Evolutionary conservation across 2,329 filamentous ascomycete species (phyloP), one percentile per base, ranked within the genome.

Genomic region (Microcyclosporella mali): DNA sequence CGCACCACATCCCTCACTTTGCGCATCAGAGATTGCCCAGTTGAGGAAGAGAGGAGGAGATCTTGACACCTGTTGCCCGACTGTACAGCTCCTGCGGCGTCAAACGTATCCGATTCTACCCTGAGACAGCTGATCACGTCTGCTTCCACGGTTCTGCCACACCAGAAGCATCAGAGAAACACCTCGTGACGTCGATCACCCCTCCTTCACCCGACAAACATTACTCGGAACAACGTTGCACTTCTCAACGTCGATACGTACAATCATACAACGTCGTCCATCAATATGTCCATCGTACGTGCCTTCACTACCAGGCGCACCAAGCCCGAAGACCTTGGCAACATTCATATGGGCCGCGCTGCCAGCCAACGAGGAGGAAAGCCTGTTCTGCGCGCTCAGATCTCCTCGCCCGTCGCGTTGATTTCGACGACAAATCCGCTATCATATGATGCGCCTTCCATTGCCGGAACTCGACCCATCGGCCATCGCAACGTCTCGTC

Each of bases 341-440:
- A 64, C 61, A 33, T 53, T 28, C 51, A 51, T 18, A 48, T 65
- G 33, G 58, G 62, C 30, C 67, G 68, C 39, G 65, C 65, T 54
- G 66, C 66, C 46, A 72, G 67, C 57, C 76, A 73, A 62, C 71
- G 65, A 47, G 61, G 53, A 54, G 62, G 59, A 53, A 51, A 67
- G 60, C 65, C 73, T 59, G 65, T 72, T 41, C 70, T 81, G 53
- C 78, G 83, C 46, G 66, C 75, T 62, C 82, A 88, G 70, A 98
- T 98, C 62, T 98, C 92, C 1, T 79, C 76, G 2, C 92, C 92
- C 0, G 76, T 95, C 40, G 82, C 88, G 66, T 76, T 98, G 50
- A 73, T 95, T 37, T 94, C 92, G 46, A 95, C 90, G 4, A 97
- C 92, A 56, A 98, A 97, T 67, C 88, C 94, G 78, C 82, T 95